Base-by-base conservation (phyloP, 2,329 filamentous ascomycete species). In the Aspergillus melleus region DNA sequence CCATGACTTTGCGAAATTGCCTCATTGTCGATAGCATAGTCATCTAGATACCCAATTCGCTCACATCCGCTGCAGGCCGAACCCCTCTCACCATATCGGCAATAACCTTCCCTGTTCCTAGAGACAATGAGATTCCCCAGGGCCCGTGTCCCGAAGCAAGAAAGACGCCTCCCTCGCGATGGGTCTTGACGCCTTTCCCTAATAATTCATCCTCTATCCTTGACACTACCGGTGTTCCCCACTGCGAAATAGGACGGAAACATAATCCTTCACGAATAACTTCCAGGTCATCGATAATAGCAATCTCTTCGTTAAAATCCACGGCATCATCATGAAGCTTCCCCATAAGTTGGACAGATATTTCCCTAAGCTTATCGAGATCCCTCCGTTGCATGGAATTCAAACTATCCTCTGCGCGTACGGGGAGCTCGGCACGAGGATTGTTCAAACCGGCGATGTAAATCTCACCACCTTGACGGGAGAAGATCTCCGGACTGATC, bases 141-240 rank as follows among this genome's bases (percentile, higher is more conserved):
- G 90, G 88, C 0, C 90, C 90, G 78, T 93, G 90, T 0, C 90
- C 90, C 4, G 87, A 81, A 1, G 88, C 86, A 42, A 92, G 72
- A 70, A 85, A 93, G 0, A 94, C 87, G 4, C 90, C 89, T 2
- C 88, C 62, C 64, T 73, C 24, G 3, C 53, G 36, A 22, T 11
- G 26, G 4, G 61, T 53, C 56, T 57, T 66, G 32, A 88, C 85
- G 1, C 86, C 79, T 0, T 67, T 68, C 19, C 86, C 87, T 3
- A 91, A 79, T 49, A 81, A 78, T 12, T 75, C 70, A 64, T 90
- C 86, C 1, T 79, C 74, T 26, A 92, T 74, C 36, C 83, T 78
- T 3, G 81, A 77, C 10, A 93, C 69, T 26, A 92, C 84, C 0
- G 90, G 90, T 26, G 79, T 79, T 0, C 89, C 90, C 54, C 80